Conservation (phyloP, 2,329 filamentous ascomycete genomes). For the Aspergillus pseudoglaucus region DNA sequence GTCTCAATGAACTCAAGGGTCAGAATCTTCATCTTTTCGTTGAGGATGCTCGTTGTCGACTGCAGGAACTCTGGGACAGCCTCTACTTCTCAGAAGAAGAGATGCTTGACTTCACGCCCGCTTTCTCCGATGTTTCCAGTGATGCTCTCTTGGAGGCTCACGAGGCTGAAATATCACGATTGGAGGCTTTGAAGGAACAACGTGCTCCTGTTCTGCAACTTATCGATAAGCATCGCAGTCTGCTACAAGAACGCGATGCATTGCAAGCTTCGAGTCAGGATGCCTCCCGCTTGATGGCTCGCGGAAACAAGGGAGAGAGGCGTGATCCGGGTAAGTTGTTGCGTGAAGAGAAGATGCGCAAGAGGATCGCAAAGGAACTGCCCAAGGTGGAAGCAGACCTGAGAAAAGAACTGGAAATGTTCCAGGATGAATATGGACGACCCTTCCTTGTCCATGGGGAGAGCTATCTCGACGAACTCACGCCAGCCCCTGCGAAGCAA, state of each 20-base stretch:
- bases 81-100: conserved; percentile 96
- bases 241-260: conserved; percentile 81
- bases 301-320: conserved; percentile 86
- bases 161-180: conserved; percentile 77
- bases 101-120: conserved; percentile 96
- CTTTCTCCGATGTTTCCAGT: conserved; percentile 94
- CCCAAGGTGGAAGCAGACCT: conserved; percentile 87
- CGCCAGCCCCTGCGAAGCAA: conserved; percentile 60
- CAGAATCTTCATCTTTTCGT: conserved; percentile 95
- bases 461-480: conserved; percentile 79
- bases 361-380: conserved; percentile 91
- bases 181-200: conserved; percentile 79
- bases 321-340: conserved; percentile 90
- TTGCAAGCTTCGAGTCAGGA: conserved; percentile 88
- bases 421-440: conserved; percentile 90
- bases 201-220: conserved; percentile 75
- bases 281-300: conserved; percentile 83
- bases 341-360: conserved; percentile 96
- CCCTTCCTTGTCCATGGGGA: conserved; percentile 92
- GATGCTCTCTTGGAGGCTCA: conserved; percentile 92
- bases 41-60: conserved; percentile 80
- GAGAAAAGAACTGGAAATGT: conserved; percentile 70
- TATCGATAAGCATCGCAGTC: conserved; percentile 73
- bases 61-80: conserved; percentile 92
- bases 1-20: conserved; percentile 85